Evolutionary conservation across 805 yeast species (phyloP).

Genomic region (Grigorovia transvaalensis): DNA sequence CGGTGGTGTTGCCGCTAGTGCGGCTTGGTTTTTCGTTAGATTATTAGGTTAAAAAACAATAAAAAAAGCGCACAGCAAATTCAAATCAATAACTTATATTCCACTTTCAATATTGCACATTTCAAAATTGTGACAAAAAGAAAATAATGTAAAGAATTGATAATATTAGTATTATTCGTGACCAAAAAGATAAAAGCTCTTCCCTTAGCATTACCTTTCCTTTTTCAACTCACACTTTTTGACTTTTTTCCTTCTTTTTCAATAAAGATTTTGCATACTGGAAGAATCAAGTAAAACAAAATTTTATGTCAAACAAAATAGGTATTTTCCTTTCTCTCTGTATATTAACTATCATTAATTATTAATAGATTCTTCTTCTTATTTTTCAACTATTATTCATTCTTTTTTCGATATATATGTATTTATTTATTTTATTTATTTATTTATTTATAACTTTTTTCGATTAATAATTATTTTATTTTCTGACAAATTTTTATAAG

Average conservation of each 20-base stretch:
- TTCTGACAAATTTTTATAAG: neutral
- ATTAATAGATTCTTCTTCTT: neutral
- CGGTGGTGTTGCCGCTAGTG: slow-evolving; percentile 96
- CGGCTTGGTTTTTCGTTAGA: slow-evolving; percentile 89
- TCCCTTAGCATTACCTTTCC: too few relatives aligned
- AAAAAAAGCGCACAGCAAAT: too few relatives aligned
- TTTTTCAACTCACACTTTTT: too few relatives aligned
- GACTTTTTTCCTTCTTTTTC: too few relatives aligned
- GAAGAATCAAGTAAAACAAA: too few relatives aligned
- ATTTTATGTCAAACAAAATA: neutral
- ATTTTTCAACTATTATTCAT: neutral
- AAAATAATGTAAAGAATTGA: too few relatives aligned
- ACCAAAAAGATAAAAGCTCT: too few relatives aligned
- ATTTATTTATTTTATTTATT: neutral
- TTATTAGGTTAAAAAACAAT: slow-evolving; percentile 37
- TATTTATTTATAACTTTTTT: neutral
- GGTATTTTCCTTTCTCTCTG: neutral
- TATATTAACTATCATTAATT: neutral
- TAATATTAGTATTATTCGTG: too few relatives aligned
- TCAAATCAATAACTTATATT: neutral
- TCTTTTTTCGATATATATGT: neutral
- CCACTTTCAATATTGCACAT: neutral
- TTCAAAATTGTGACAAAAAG: too few relatives aligned
- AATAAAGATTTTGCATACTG: too few relatives aligned
- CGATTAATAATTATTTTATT: neutral